Conservation (phyloP, 2,329 filamentous ascomycete species). For the Dothistroma septosporum region DNA sequence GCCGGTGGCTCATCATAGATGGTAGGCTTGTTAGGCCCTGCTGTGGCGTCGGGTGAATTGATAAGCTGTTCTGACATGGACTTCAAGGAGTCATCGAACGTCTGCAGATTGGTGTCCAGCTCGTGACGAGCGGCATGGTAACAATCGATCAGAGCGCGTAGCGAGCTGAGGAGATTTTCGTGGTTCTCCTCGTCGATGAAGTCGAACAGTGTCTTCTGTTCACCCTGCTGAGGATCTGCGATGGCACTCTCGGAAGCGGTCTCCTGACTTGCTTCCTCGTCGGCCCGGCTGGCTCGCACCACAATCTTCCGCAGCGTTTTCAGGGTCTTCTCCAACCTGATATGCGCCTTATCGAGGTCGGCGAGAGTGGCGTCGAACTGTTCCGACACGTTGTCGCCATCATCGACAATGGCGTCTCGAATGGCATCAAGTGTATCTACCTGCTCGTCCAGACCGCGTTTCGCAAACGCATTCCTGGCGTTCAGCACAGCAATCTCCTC, state of each 20-base stretch:
- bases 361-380: conserved; percentile 42
- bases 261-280: conserved; percentile 8
- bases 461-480: conserved; percentile 44
- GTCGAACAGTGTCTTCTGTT: conserved; percentile 61
- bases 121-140: conserved; percentile 64
- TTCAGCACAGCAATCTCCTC: conserved; percentile 73
- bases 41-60: conserved; percentile 12
- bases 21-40: conserved; percentile 30
- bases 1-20: conserved; percentile 29
- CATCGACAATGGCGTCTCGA: conserved; percentile 40
- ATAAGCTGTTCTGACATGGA: conserved; percentile 16
- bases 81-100: conserved; percentile 65
- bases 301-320: conserved; percentile 58
- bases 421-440: conserved; percentile 43
- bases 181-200: conserved; percentile 73
- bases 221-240: conserved; percentile 21
- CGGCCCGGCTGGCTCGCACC: conserved; percentile 62
- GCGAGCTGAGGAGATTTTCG: conserved; percentile 58
- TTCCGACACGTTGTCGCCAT: conserved; percentile 40
- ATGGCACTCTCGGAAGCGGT: background rate
- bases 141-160: conserved; percentile 68
- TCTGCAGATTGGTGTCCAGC: conserved; percentile 52
- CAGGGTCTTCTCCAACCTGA: conserved; percentile 63
- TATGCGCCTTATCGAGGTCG: conserved; percentile 61
- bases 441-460: conserved; percentile 43